Evolutionary conservation across 768 basidiomycete genomes (phyloP).

Genomic region (Boletus fagicola): DNA sequence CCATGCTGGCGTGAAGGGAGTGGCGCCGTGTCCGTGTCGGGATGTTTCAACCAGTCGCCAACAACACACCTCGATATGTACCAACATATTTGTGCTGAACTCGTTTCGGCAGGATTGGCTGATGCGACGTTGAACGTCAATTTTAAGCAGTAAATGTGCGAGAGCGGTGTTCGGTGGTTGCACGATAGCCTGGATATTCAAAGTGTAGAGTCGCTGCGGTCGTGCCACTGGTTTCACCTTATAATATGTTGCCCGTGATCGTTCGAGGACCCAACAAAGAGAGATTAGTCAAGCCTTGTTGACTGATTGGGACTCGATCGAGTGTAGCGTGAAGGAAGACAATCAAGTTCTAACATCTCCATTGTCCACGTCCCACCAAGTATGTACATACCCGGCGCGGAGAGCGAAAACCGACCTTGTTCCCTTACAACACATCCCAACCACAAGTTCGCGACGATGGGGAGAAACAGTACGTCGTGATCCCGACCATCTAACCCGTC

Average conservation of each 20-base stretch:
- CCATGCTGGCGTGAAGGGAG: too few species aligned
- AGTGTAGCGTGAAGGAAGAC: background rate
- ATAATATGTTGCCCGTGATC: background rate
- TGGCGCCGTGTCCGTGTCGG: too few species aligned
- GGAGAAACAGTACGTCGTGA: slow-evolving; percentile 30
- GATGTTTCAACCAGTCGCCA: too few species aligned
- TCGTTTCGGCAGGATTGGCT: too few species aligned
- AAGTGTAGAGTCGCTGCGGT: too few species aligned
- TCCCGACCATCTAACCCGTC: background rate
- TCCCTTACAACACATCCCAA: background rate
- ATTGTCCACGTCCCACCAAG: background rate
- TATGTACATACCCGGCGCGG: slow-evolving; percentile 1
- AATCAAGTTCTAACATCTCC: background rate
- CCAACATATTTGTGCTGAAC: too few species aligned
- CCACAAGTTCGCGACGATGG: slow-evolving; percentile 18
- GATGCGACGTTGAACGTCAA: too few species aligned
- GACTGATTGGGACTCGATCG: background rate
- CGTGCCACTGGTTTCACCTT: background rate
- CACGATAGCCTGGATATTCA: too few species aligned
- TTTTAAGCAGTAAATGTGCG: too few species aligned
- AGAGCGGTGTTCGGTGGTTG: too few species aligned
- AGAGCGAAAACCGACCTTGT: slow-evolving; percentile 8
- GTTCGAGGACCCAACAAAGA: background rate
- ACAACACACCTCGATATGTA: too few species aligned
- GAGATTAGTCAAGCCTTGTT: too few species aligned